These are phyloP conservation scores for Trametes polyzona DNA, from an alignment of 1,284 basidiomycete species.

Conservation along the genomic window DNA sequence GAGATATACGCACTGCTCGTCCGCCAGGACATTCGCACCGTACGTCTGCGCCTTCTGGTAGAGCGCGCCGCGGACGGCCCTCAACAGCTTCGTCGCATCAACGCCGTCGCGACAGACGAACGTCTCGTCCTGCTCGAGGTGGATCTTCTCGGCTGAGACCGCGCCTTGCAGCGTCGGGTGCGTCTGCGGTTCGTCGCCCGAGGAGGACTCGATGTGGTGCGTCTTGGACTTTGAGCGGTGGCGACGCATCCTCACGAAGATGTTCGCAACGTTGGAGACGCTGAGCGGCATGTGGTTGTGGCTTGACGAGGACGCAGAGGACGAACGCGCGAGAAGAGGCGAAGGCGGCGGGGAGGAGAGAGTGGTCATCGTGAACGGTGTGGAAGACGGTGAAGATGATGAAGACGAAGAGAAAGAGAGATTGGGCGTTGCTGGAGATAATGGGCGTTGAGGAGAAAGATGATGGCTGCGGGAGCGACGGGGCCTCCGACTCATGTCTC, in stretches of 20 bases:
- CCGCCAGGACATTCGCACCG: slow-evolving; percentile 64
- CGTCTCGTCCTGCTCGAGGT: slow-evolving; percentile 51
- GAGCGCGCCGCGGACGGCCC: slow-evolving; percentile 54
- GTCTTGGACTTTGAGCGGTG: slow-evolving; percentile 24
- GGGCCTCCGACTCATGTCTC: not conserved
- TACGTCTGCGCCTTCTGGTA: slow-evolving; percentile 54
- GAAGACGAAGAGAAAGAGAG: not conserved
- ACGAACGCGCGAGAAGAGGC: slow-evolving; percentile 30
- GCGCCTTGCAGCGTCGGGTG: slow-evolving; percentile 47
- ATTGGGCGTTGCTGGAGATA: not conserved
- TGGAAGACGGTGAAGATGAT: not conserved
- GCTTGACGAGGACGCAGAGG: slow-evolving; percentile 32
- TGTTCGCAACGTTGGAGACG: slow-evolving; percentile 49
- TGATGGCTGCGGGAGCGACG: not conserved
- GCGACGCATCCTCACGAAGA: slow-evolving; percentile 55
- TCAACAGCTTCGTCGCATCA: slow-evolving; percentile 58
- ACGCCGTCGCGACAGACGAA: slow-evolving; percentile 69
- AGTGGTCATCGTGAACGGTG: slow-evolving; percentile 15
- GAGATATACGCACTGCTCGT: slow-evolving; percentile 61
- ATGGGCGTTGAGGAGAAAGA: not conserved
- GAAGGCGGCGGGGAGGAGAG: slow-evolving; percentile 33
- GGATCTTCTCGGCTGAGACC: slow-evolving; percentile 42
- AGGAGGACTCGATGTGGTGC: slow-evolving; percentile 47
- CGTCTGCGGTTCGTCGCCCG: slow-evolving; percentile 55
- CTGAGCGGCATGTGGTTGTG: slow-evolving; percentile 34